Base-by-base conservation (phyloP, 2,329 filamentous ascomycete genomes). In the Chrysosporium queenslandicum region DNA sequence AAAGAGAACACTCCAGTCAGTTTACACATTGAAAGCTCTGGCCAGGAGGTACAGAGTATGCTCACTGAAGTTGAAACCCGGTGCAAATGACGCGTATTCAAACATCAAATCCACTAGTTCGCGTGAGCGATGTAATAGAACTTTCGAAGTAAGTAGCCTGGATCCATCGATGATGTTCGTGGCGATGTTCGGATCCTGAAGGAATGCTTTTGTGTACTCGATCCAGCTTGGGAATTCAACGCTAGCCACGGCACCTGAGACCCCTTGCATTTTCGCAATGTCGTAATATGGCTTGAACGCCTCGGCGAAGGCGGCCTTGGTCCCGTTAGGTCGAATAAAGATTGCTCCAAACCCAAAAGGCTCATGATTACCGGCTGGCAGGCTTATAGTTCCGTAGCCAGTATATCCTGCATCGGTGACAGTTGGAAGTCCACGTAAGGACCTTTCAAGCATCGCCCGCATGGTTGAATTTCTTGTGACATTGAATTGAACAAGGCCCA, bases 41-140 rank as follows among this genome's bases (percentile, higher is more conserved):
- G n/a, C n/a, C 9, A 29, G 27, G 9, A 29, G 27, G 9, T 9
- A n/a, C 9, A 39, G 2, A 25, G 1, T 27, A 37, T 16, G 57
- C 60, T 53, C 53, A 65, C 62, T 63, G 36, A 63, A 65, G 46
- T 64, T 64, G 53, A 66, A 65, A 1, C 61, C 61, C 14, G 58
- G 30, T 4, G 23, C 36, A n/a, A 55, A 52, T 18, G 58, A 54
- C 6, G 59, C 59, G 48, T 58, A 62, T 11, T 62, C 57, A 25
- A 61, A 53, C 16, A 63, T 58, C 18, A 66, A 50, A 40, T 62
- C 58, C 18, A 64, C 46, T 20, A 66, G 43, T 20, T 63, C 50
- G 21, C 59, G 54, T 1, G 61, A 57, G 36, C 60, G 54, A n/a
- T 61, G 54, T 12, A 55, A 27, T 9, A 65, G 50, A 9, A 62